Conservation (phyloP, 2,329 filamentous ascomycete species). For the Dactylellina haptotyla region DNA sequence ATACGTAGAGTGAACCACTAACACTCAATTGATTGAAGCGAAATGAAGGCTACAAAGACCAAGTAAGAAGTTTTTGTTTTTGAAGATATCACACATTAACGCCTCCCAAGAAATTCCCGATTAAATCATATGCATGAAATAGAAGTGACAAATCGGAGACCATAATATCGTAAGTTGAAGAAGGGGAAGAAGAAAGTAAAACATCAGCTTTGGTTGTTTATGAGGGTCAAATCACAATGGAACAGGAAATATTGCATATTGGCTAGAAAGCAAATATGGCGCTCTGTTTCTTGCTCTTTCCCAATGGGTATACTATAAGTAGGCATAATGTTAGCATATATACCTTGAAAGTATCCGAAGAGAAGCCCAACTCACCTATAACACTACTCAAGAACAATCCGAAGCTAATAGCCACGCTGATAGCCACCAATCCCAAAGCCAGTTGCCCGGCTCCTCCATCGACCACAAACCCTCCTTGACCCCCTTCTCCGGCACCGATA, state of each 20-base stretch:
- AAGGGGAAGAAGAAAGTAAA: background rate
- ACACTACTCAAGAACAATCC: slow-evolving; percentile 51
- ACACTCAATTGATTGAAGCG: no score
- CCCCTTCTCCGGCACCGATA: slow-evolving; percentile 10
- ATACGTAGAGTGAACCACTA: no score
- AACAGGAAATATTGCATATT: background rate
- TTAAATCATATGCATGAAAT: background rate
- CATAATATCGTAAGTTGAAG: background rate
- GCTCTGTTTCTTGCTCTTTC: slow-evolving; percentile 47
- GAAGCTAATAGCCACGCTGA: slow-evolving; percentile 53
- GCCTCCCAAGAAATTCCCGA: slow-evolving; percentile 20
- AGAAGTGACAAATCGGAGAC: background rate
- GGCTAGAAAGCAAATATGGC: slow-evolving; percentile 49
- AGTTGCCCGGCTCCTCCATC: slow-evolving; percentile 49
- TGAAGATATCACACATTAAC: slow-evolving; percentile 9
- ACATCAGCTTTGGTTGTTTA: no score
- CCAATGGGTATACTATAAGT: slow-evolving; percentile 52
- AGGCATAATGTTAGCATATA: slow-evolving; percentile 1
- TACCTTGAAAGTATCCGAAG: background rate
- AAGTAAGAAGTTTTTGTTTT: no score
- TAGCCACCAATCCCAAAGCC: slow-evolving; percentile 49
- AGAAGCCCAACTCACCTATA: slow-evolving; percentile 29
- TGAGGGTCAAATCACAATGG: background rate
- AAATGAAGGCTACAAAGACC: no score
- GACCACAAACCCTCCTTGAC: slow-evolving; percentile 29